phyloP scores from a whole-genome alignment of 2,329 filamentous ascomycete genomes.

The Cadophora sp. region DNA sequence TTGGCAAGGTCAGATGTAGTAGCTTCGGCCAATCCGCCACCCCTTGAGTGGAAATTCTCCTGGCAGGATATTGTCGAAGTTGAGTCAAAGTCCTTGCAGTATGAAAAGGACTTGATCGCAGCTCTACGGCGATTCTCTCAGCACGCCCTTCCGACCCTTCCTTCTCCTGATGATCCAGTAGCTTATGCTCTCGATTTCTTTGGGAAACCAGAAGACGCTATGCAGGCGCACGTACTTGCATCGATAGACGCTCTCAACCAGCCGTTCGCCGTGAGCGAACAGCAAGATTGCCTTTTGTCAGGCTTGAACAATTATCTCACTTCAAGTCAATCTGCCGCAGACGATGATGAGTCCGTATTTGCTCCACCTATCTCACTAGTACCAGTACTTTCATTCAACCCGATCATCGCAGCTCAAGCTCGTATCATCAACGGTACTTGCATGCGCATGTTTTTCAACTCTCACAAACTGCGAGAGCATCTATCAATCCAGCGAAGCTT shows the following conservation, averaged over 20 bases:
- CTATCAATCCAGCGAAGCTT: constrained; percentile 79
- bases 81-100: constrained; percentile 63
- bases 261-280: constrained; percentile 40
- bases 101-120: constrained; percentile 52
- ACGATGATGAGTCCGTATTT: constrained; percentile 35
- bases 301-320: constrained; percentile 36
- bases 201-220: constrained; percentile 53
- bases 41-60: constrained; percentile 71
- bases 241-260: constrained; percentile 57
- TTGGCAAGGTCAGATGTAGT: constrained; percentile 62
- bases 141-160: background rate
- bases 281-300: constrained; percentile 35
- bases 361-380: constrained; percentile 52
- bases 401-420: constrained; percentile 76
- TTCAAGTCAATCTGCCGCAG: constrained; percentile 8
- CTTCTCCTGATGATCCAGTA: background rate
- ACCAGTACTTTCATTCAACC: constrained; percentile 77
- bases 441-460: constrained; percentile 76
- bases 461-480: constrained; percentile 75
- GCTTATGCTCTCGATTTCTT: constrained; percentile 50
- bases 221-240: constrained; percentile 55
- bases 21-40: constrained; percentile 57
- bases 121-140: constrained; percentile 42
- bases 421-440: constrained; percentile 79
- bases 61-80: constrained; percentile 73